phyloP scores from a whole-genome alignment of 768 basidiomycete species.

The Clitopilus passeckerianus region DNA sequence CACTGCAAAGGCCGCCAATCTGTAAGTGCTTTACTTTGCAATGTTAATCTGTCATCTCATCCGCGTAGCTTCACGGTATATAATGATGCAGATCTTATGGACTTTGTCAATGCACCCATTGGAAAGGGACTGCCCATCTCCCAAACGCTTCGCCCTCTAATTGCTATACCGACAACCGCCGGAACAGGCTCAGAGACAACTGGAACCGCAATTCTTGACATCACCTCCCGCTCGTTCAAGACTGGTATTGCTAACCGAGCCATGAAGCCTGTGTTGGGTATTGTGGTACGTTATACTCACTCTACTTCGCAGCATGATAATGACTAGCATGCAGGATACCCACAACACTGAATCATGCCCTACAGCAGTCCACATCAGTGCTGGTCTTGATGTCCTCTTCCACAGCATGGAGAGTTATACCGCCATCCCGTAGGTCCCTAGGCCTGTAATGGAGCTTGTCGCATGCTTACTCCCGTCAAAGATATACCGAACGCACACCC shows the following conservation, averaged over 20 bases:
- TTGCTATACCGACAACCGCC: conserved; percentile 70
- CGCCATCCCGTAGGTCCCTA: conserved; percentile 73
- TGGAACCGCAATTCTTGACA: conserved; percentile 90
- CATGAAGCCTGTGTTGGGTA: conserved; percentile 83
- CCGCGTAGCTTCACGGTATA: conserved; percentile 75
- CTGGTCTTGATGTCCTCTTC: conserved; percentile 95
- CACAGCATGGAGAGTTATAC: conserved; percentile 95
- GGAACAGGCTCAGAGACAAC: conserved; percentile 96
- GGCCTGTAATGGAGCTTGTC: background rate
- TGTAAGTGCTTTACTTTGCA: conserved; percentile 38
- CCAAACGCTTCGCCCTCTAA: conserved; percentile 72
- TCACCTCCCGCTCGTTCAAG: conserved; percentile 90
- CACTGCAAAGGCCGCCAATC: conserved; percentile 91
- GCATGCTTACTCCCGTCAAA: too few species aligned
- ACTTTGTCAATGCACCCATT: conserved; percentile 95
- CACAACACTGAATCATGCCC: conserved; percentile 90
- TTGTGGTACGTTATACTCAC: conserved; percentile 41
- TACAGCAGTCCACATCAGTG: conserved; percentile 86
- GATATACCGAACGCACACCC: conserved; percentile 88
- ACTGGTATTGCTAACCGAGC: conserved; percentile 94
- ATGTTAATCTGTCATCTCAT: conserved; percentile 2
- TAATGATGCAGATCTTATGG: conserved; percentile 87
- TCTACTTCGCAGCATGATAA: background rate
- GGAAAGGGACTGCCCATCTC: conserved; percentile 87
- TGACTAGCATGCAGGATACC: conserved; percentile 48